phyloP scores from a whole-genome alignment of 129 eudicot genomes.

The Silybum marianum region DNA sequence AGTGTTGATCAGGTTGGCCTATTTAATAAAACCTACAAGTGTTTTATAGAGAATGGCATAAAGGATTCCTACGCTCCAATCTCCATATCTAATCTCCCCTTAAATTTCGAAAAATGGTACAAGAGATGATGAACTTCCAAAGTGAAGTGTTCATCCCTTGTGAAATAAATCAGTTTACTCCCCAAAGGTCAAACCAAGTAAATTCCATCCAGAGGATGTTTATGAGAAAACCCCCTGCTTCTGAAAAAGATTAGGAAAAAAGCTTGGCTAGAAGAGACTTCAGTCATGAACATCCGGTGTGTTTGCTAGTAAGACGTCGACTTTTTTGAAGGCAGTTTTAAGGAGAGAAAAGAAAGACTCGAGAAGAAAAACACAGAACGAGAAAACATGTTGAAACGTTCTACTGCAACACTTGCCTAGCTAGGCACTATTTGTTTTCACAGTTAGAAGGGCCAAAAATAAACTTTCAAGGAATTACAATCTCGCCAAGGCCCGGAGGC shows the following conservation, averaged over 20 bases:
- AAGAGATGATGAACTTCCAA: not conserved
- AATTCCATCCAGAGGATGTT: not conserved
- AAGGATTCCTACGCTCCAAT: not conserved
- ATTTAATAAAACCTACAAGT: not conserved
- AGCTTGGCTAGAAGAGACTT: not conserved
- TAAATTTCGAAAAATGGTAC: not conserved
- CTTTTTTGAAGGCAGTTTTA: not conserved
- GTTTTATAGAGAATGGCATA: not conserved
- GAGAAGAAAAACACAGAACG: not conserved
- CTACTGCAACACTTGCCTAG: not conserved
- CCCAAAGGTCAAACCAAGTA: not conserved
- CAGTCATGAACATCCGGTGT: not conserved
- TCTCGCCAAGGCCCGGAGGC: not conserved
- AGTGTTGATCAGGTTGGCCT: no score
- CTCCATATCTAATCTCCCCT: not conserved
- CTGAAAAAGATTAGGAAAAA: no score
- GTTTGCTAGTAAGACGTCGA: no score
- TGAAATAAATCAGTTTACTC: not conserved
- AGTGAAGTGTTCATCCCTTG: not conserved
- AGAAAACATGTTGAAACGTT: not conserved
- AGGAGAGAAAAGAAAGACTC: not conserved
- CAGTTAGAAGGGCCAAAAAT: not conserved
- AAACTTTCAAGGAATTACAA: not conserved
- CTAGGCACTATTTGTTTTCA: not conserved
- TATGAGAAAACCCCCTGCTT: not conserved